Percentiles rank a stretch among this genome's conserved stretches.
These are phyloP conservation scores for Wickerhamiella sergipiensis DNA, from an alignment of 805 yeast genomes.

Conservation along the genomic window DNA sequence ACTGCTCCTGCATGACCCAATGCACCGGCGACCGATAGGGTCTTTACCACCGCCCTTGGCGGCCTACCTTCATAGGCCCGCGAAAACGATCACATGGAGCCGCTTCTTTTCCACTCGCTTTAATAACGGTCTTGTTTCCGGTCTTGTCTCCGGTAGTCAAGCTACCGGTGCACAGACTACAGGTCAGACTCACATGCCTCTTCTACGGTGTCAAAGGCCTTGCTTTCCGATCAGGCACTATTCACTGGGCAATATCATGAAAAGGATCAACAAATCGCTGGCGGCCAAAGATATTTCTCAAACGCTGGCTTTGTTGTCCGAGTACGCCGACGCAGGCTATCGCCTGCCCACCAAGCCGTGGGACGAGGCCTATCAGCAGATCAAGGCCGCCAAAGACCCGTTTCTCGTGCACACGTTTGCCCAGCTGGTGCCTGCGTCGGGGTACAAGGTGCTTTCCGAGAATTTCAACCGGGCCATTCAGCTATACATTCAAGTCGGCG, in stretches of 20 bases:
- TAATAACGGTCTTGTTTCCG: too few relatives aligned
- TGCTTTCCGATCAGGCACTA: not conserved
- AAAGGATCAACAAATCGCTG: not conserved
- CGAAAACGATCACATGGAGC: not conserved
- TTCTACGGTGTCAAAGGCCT: too few relatives aligned
- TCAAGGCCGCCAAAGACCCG: constrained; percentile 2
- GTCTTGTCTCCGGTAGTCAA: too few relatives aligned
- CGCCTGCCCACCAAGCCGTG: constrained; percentile 6
- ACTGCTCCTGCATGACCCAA: not conserved
- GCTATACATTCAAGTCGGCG: constrained; percentile 11
- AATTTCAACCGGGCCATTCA: constrained; percentile 13
- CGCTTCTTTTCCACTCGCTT: not conserved
- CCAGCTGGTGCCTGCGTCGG: constrained; percentile 11
- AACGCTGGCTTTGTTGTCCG: constrained; percentile 3
- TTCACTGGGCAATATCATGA: not conserved
- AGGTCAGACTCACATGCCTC: too few relatives aligned
- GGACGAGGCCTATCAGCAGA: constrained; percentile 6
- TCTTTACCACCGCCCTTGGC: not conserved
- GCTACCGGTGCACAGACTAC: too few relatives aligned
- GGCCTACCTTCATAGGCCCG: too few relatives aligned
- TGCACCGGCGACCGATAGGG: not conserved
- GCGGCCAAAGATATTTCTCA: not conserved
- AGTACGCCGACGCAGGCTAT: not conserved
- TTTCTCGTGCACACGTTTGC: constrained; percentile 9
- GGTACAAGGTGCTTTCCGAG: constrained; percentile 1